phyloP scores from a whole-genome alignment of 768 basidiomycete genomes.

The Pholiota microspora region DNA sequence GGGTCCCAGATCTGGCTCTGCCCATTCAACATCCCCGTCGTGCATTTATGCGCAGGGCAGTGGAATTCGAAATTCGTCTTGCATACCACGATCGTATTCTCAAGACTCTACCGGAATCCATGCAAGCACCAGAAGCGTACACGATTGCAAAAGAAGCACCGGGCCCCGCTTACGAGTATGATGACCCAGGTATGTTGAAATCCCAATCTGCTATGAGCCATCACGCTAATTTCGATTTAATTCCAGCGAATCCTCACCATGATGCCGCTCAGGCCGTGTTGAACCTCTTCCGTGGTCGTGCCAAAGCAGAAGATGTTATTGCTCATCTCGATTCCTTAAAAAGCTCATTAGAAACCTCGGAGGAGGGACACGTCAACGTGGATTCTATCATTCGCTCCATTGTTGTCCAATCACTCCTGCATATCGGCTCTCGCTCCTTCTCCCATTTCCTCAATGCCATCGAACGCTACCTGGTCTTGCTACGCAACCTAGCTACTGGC shows the following conservation, averaged over 20 bases:
- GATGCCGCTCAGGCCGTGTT: constrained; percentile 79
- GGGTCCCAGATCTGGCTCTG: constrained; percentile 83
- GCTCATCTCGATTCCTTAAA: constrained; percentile 70
- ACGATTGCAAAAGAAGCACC: constrained; percentile 72
- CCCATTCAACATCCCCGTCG: constrained; percentile 81
- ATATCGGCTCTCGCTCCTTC: constrained; percentile 93
- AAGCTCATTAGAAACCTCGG: constrained; percentile 57
- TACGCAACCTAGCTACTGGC: constrained; percentile 61
- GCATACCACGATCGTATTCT: constrained; percentile 92
- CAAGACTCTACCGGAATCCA: constrained; percentile 81
- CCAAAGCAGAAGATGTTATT: constrained; percentile 80
- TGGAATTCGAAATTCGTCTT: constrained; percentile 88
- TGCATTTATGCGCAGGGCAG: constrained; percentile 79
- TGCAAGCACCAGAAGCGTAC: constrained; percentile 63
- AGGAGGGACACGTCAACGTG: constrained; percentile 57
- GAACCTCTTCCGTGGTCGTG: constrained; percentile 76
- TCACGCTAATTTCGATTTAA: constrained; percentile 4
- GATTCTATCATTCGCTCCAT: constrained; percentile 73
- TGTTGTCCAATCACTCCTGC: constrained; percentile 82
- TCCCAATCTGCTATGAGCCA: neutral
- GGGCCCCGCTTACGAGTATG: constrained; percentile 80
- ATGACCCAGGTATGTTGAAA: constrained; percentile 61
- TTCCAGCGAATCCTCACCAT: constrained; percentile 71
- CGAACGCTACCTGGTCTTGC: constrained; percentile 84
- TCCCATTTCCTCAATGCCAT: constrained; percentile 97